A percentile compares a stretch with the other conserved stretches of the same genome.
phyloP scores from a whole-genome alignment of 2,329 filamentous ascomycete genomes.

The Podosphaera aphanis region DNA sequence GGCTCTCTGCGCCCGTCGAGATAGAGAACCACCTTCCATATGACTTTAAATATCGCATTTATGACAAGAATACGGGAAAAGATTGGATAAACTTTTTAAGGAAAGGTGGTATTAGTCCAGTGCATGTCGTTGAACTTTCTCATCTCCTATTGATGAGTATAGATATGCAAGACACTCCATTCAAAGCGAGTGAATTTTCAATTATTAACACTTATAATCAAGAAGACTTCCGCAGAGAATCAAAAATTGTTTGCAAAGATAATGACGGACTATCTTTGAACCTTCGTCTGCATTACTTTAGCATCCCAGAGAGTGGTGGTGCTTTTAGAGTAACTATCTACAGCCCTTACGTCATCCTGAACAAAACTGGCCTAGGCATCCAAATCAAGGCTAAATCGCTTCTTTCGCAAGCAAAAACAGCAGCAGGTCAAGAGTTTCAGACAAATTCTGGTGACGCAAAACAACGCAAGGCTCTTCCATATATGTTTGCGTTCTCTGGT shows the following conservation, averaged over 20 bases:
- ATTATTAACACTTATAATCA: conserved; percentile 82
- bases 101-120: conserved; percentile 88
- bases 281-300: conserved; percentile 75
- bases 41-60: conserved; percentile 98
- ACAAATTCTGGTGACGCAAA: conserved; percentile 24
- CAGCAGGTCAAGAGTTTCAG: conserved; percentile 54
- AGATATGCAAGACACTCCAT: conserved; percentile 88
- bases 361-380: conserved; percentile 80
- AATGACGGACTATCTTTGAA: conserved; percentile 56
- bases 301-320: conserved; percentile 73
- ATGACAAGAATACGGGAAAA: conserved; percentile 94
- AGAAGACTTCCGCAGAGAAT: conserved; percentile 73
- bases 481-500: conserved; percentile 85
- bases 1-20: conserved; percentile 76
- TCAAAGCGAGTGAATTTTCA: conserved; percentile 85
- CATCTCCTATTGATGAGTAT: conserved; percentile 81
- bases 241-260: conserved; percentile 60
- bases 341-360: conserved; percentile 82
- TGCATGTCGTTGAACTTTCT: conserved; percentile 89
- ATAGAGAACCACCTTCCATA: conserved; percentile 87
- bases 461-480: conserved; percentile 54
- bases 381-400: conserved; percentile 75
- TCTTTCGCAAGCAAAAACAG: conserved; percentile 57
- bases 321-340: conserved; percentile 92
- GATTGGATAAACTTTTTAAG: conserved; percentile 97